phyloP scores from a whole-genome alignment of 768 basidiomycete species.

The Tricholoma bakamatsutake region DNA sequence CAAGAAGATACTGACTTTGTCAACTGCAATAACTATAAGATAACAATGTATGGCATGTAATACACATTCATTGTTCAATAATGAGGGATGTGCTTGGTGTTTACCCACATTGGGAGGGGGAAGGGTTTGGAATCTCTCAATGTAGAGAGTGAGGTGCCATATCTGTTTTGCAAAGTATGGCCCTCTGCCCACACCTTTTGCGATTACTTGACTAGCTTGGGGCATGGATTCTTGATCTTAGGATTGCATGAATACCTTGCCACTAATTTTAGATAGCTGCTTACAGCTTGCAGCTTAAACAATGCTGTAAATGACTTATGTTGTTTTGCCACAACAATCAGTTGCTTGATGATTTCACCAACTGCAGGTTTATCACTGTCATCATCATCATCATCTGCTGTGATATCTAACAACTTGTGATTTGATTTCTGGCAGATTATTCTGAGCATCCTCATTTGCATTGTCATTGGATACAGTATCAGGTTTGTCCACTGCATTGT shows the following conservation, averaged over 20 bases:
- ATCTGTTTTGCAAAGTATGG: constrained; percentile 11
- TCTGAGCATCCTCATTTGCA: background rate
- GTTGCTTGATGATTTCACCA: background rate
- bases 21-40: constrained; percentile 10
- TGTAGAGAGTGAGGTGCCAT: constrained; percentile 5
- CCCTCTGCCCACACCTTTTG: constrained; percentile 10
- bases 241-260: constrained; percentile 3
- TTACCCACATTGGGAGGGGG: constrained; percentile 9
- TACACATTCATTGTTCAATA: constrained; percentile 12
- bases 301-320: constrained; percentile 8
- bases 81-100: constrained; percentile 16
- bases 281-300: constrained; percentile 10
- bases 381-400: background rate
- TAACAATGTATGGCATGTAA: constrained; percentile 9
- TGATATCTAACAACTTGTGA: background rate
- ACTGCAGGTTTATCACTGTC: background rate
- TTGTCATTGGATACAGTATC: background rate
- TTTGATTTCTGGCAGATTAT: background rate
- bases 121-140: constrained; percentile 9
- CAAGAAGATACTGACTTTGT: constrained; percentile 1
- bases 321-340: constrained; percentile 4
- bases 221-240: constrained; percentile 2
- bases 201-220: constrained; percentile 5
- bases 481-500: background rate
- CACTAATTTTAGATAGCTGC: constrained; percentile 5